A percentile compares a stretch with the other conserved stretches of the same genome.
phyloP scores from a whole-genome alignment of 176 grass and related monocot genomes.

The Panicum miliaceum region DNA sequence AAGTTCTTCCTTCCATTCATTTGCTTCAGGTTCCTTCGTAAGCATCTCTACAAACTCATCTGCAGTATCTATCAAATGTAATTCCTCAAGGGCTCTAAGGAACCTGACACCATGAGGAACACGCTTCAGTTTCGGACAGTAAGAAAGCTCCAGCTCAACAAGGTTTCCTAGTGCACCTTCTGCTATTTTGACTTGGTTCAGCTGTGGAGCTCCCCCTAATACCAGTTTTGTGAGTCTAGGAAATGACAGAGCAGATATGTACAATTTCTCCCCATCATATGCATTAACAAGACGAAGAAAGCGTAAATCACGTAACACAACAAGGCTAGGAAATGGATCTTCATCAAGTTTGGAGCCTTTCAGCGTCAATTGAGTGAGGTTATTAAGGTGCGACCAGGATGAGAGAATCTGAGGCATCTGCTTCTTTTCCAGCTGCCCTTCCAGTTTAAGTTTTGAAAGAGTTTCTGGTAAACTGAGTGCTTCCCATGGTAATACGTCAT shows the following conservation, averaged over 20 bases:
- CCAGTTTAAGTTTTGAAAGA: not conserved
- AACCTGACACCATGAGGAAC: slow-evolving; percentile 39
- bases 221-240: not conserved
- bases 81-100: slow-evolving; percentile 8
- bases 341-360: slow-evolving; percentile 27
- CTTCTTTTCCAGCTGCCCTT: slow-evolving; percentile 15
- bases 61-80: not conserved
- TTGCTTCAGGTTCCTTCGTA: not conserved
- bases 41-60: slow-evolving; percentile 35
- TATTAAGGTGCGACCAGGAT: slow-evolving; percentile 9
- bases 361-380: not conserved
- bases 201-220: not conserved
- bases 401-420: slow-evolving; percentile 29
- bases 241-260: not conserved
- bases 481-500: slow-evolving; percentile 37
- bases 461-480: slow-evolving; percentile 22
- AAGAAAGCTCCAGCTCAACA: not conserved
- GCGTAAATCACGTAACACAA: slow-evolving; percentile 3
- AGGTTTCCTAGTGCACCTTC: slow-evolving; percentile 40
- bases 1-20: not conserved
- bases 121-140: slow-evolving; percentile 14
- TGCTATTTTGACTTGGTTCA: slow-evolving; percentile 41
- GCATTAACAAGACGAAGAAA: not conserved
- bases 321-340: slow-evolving; percentile 33
- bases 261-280: slow-evolving; percentile 41